Percentiles rank a stretch among this genome's conserved stretches.
Conservation (phyloP, 192 early-diverging fungal genomes). For the Gryganskiella cystojenkinii region DNA sequence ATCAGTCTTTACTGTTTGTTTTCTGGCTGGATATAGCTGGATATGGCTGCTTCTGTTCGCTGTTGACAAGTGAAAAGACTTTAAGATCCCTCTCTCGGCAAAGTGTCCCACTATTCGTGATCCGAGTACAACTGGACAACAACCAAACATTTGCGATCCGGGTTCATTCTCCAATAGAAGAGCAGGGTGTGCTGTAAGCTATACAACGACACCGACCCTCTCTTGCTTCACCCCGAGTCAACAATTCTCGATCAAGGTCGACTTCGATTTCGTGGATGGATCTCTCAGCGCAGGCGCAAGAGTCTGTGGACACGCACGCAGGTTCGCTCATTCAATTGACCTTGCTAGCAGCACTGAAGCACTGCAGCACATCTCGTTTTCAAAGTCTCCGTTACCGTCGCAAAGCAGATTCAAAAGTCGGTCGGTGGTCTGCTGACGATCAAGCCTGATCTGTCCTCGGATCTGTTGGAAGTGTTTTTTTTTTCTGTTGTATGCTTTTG, state of each 20-base stretch:
- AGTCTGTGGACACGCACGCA: slow-evolving; percentile 52
- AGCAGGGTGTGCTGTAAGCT: slow-evolving; percentile 27
- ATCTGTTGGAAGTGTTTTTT: no score
- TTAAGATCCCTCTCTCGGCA: no score
- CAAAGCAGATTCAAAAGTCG: no score
- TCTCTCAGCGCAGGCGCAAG: slow-evolving; percentile 20
- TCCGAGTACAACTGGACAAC: slow-evolving; percentile 45
- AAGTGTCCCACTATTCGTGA: slow-evolving; percentile 37
- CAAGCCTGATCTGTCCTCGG: slow-evolving; percentile 62
- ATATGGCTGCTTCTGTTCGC: no score
- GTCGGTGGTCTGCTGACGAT: no score
- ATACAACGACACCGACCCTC: slow-evolving; percentile 4
- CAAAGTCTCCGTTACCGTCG: slow-evolving; percentile 51
- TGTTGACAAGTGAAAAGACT: no score
- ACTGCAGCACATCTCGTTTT: slow-evolving; percentile 58
- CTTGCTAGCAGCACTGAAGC: slow-evolving; percentile 57
- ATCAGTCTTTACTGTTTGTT: no score
- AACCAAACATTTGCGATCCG: slow-evolving; percentile 41
- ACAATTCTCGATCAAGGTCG: slow-evolving; percentile 26
- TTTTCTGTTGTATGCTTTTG: no score
- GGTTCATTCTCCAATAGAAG: slow-evolving; percentile 38
- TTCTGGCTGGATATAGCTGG: no score
- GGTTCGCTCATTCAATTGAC: slow-evolving; percentile 63
- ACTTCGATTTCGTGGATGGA: slow-evolving; percentile 19
- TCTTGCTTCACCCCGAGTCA: slow-evolving; percentile 13